A percentile compares a stretch with the other conserved stretches of the same genome.
phyloP scores from a whole-genome alignment of 768 basidiomycete species.

The Tulasnella sp. region DNA sequence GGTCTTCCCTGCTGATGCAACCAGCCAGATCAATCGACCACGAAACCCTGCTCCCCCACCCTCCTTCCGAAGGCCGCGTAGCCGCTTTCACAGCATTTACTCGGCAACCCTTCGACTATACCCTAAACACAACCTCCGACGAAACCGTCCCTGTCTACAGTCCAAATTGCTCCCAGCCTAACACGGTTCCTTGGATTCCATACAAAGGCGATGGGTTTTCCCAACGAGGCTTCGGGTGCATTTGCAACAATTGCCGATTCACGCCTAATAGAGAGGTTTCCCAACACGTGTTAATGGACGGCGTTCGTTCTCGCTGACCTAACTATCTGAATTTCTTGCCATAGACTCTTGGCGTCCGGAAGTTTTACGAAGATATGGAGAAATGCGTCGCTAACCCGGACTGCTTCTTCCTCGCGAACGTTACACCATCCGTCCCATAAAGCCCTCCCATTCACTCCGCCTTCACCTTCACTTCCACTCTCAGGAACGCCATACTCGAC shows the following conservation, averaged over 20 bases:
- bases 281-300: no score
- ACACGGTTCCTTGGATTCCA: background rate
- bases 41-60: conserved; percentile 11
- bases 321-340: background rate
- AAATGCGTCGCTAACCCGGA: background rate
- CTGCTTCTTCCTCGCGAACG: background rate
- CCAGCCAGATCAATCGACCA: conserved; percentile 9
- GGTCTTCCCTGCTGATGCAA: conserved; percentile 17
- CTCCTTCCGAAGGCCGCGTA: background rate
- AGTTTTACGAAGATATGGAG: conserved; percentile 15
- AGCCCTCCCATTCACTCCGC: background rate
- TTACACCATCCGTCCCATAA: background rate
- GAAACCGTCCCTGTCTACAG: background rate
- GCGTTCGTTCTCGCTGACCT: background rate
- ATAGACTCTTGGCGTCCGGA: background rate
- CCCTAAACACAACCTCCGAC: background rate
- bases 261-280: background rate
- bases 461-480: background rate
- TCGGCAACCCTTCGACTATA: conserved; percentile 11
- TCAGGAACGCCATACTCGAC: background rate
- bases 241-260: background rate
- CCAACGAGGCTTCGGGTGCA: background rate
- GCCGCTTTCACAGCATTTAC: background rate
- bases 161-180: conserved; percentile 5
- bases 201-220: background rate